These are phyloP conservation scores for Aspergillus nomiae DNA, from an alignment of 2,329 filamentous ascomycete genomes.

Conservation along the genomic window DNA sequence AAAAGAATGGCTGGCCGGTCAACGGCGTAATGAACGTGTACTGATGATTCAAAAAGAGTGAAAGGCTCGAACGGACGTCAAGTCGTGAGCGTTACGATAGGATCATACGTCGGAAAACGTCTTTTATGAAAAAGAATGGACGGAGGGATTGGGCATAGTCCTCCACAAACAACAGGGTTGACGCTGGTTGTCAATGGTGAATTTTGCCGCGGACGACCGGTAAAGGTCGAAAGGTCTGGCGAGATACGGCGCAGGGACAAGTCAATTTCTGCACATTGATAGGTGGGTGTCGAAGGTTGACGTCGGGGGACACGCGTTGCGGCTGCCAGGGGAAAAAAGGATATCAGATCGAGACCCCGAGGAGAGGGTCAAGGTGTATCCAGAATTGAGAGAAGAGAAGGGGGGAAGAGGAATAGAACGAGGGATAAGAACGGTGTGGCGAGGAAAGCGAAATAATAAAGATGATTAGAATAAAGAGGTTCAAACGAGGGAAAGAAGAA, in stretches of 20 bases:
- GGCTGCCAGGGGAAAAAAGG: conserved; percentile 17
- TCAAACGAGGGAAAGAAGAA: conserved; percentile 13
- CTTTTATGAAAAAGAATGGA: conserved; percentile 23
- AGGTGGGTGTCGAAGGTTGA: conserved; percentile 16
- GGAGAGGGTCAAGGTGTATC: conserved; percentile 1
- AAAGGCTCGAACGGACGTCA: conserved; percentile 36
- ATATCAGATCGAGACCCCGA: conserved; percentile 9
- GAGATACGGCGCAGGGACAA: conserved; percentile 11
- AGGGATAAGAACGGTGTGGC: conserved; percentile 5
- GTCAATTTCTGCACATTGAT: conserved; percentile 13
- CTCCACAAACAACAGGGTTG: conserved; percentile 17
- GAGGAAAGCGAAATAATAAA: conserved; percentile 2
- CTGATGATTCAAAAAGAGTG: conserved; percentile 28
- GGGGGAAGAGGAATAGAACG: background rate
- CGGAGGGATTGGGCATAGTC: conserved; percentile 8
- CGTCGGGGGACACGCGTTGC: conserved; percentile 22
- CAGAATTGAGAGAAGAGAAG: conserved; percentile 8
- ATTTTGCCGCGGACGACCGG: conserved; percentile 3
- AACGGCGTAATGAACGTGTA: conserved; percentile 30
- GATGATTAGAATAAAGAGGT: conserved; percentile 7
- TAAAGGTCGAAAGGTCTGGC: conserved; percentile 13
- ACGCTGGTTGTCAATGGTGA: conserved; percentile 12
- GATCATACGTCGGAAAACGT: conserved; percentile 26
- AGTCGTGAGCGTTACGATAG: conserved; percentile 36
- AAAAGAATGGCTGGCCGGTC: conserved; percentile 31